These are phyloP conservation scores for Penicillium cinerascens DNA, from an alignment of 495 filamentous ascomycete species.

Conservation along the genomic window DNA sequence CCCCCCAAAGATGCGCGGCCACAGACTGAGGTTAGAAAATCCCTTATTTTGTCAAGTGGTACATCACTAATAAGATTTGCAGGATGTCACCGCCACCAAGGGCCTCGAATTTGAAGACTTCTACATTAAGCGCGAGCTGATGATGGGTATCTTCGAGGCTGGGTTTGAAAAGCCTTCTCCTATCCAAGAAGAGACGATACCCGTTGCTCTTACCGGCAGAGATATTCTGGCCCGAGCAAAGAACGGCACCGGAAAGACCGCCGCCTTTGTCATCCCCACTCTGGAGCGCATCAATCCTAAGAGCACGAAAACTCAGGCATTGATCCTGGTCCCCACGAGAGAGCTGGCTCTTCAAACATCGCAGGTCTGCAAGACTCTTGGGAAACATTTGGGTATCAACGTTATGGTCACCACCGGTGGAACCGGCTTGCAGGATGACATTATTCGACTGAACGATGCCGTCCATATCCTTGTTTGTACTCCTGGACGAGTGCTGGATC, in stretches of 20 bases:
- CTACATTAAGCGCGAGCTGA: constrained; percentile 83
- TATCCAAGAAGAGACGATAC: constrained; percentile 98
- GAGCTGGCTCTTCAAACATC: constrained; percentile 98
- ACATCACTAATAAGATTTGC: constrained; percentile 19
- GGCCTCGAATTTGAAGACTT: constrained; percentile 98
- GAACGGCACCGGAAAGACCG: constrained; percentile 98
- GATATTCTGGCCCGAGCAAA: constrained; percentile 97
- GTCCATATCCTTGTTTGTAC: constrained; percentile 98
- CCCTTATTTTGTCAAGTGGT: not conserved
- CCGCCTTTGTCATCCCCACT: constrained; percentile 94
- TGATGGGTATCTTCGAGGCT: constrained; percentile 99
- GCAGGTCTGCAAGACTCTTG: constrained; percentile 96
- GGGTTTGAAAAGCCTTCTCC: constrained; percentile 98
- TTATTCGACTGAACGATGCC: constrained; percentile 86
- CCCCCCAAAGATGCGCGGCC: constrained; percentile 81
- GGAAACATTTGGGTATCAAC: constrained; percentile 93
- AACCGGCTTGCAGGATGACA: constrained; percentile 91
- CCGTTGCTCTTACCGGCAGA: constrained; percentile 88
- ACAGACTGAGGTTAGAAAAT: constrained; percentile 79
- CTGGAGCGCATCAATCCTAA: constrained; percentile 95
- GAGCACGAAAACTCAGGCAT: constrained; percentile 87
- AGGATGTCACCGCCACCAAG: constrained; percentile 98
- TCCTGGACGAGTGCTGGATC: constrained; percentile 88
- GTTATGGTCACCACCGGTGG: constrained; percentile 99
- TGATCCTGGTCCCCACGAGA: constrained; percentile 94